Conservation (phyloP, 306 rosid species). For the Trifolium pratense region DNA sequence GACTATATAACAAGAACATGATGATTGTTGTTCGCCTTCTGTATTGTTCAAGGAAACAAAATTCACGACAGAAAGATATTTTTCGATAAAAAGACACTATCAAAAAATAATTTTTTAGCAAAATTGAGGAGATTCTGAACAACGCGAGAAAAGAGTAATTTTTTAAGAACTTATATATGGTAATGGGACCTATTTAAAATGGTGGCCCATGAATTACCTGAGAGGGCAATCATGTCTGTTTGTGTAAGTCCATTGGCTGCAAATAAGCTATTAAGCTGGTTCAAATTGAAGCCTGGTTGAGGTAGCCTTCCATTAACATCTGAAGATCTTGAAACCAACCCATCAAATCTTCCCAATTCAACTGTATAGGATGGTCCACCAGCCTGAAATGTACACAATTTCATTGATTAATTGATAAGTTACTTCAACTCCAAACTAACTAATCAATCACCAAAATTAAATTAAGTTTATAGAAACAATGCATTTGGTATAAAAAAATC, state of each 20-base stretch:
- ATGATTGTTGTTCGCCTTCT: too few relatives aligned
- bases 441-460: too few relatives aligned
- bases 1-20: too few relatives aligned
- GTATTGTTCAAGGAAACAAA: too few relatives aligned
- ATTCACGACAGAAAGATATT: too few relatives aligned
- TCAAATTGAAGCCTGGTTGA: constrained; percentile 52
- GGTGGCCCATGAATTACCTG: constrained; percentile 49
- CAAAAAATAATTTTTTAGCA: too few relatives aligned
- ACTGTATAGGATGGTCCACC: constrained; percentile 74
- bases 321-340: constrained; percentile 60
- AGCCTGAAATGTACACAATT: constrained; percentile 40
- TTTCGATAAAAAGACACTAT: too few relatives aligned
- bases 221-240: constrained; percentile 82
- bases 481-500: too few relatives aligned
- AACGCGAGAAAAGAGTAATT: too few relatives aligned
- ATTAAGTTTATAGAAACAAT: too few relatives aligned
- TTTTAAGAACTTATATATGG: neutral
- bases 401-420: neutral
- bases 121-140: too few relatives aligned
- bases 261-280: constrained; percentile 69
- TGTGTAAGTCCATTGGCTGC: constrained; percentile 59
- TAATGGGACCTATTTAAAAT: neutral
- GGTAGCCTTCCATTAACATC: constrained; percentile 71
- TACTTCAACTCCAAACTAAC: neutral
- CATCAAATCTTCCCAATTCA: constrained; percentile 82